Conservation (phyloP, 345 rosid species). For the Hibiscus tridactylites region DNA sequence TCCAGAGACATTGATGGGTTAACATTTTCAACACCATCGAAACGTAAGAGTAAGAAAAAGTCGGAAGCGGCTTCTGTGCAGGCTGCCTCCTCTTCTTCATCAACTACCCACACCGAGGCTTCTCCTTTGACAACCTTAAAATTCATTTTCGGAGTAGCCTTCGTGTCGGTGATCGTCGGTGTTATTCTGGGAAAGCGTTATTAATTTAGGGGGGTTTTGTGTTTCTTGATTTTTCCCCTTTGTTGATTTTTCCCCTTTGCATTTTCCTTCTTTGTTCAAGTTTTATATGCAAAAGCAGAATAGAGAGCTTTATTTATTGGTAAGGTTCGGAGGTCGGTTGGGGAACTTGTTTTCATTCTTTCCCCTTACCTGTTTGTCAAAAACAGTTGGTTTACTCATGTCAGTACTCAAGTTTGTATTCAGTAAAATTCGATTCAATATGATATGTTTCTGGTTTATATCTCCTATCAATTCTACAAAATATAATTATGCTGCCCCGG, state of each 20-base stretch:
- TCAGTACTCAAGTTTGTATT: not conserved
- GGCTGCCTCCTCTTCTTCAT: conserved; percentile 31
- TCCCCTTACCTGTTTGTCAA: conserved; percentile 5
- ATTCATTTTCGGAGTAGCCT: conserved; percentile 59
- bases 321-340: not conserved
- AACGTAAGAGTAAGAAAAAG: conserved; percentile 75
- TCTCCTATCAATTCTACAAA: not conserved
- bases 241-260: not conserved
- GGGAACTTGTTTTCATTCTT: not conserved
- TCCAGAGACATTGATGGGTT: conserved; percentile 60
- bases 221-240: not conserved
- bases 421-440: not conserved
- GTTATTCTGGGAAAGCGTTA: conserved; percentile 70
- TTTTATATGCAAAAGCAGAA: not conserved
- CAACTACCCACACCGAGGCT: conserved; percentile 24
- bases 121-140: conserved; percentile 39
- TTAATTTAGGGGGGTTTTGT: conserved; percentile 20
- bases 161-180: conserved; percentile 65
- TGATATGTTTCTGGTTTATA: not conserved
- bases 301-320: conserved; percentile 1
- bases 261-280: not conserved
- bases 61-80: conserved; percentile 34
- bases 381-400: not conserved
- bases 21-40: conserved; percentile 46
- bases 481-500: not conserved